These are phyloP conservation scores for Thermomucor indicae-seudaticae DNA, from an alignment of 371 early-diverging fungal species.

Conservation along the genomic window DNA sequence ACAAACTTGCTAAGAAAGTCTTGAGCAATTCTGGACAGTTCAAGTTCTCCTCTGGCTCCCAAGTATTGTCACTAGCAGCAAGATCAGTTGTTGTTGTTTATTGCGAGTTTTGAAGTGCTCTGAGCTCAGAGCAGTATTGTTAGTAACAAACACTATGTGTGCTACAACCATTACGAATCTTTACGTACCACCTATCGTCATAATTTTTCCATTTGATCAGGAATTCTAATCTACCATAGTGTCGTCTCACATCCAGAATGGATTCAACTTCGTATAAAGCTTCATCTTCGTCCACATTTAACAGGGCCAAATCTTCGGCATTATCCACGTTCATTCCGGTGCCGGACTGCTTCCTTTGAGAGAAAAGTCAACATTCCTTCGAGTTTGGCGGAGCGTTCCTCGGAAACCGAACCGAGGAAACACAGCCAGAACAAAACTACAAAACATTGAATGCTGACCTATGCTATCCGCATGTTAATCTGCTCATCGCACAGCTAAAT, in stretches of 20 bases:
- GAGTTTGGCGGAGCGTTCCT: too few relatives aligned
- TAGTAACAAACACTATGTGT: neutral
- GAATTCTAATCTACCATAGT: neutral
- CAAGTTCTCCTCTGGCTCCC: slow-evolving; percentile 19
- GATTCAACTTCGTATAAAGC: slow-evolving; percentile 8
- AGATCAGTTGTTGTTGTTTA: neutral
- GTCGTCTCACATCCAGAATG: slow-evolving; percentile 2
- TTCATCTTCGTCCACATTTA: too few relatives aligned
- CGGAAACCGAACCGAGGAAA: too few relatives aligned
- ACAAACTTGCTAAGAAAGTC: neutral
- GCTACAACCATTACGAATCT: neutral
- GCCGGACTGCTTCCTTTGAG: too few relatives aligned
- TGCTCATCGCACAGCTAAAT: too few relatives aligned
- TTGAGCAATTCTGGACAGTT: slow-evolving; percentile 13
- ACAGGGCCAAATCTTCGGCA: too few relatives aligned
- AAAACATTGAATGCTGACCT: too few relatives aligned
- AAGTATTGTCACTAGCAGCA: slow-evolving; percentile 11
- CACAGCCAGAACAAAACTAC: too few relatives aligned
- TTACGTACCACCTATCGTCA: slow-evolving; percentile 12
- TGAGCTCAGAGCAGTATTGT: neutral
- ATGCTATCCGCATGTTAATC: too few relatives aligned
- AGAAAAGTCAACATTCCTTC: too few relatives aligned
- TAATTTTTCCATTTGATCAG: slow-evolving; percentile 22
- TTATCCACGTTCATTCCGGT: too few relatives aligned
- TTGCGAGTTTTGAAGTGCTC: neutral